phyloP scores from a whole-genome alignment of 1,284 basidiomycete genomes.

The Cryptococcus sp. region DNA sequence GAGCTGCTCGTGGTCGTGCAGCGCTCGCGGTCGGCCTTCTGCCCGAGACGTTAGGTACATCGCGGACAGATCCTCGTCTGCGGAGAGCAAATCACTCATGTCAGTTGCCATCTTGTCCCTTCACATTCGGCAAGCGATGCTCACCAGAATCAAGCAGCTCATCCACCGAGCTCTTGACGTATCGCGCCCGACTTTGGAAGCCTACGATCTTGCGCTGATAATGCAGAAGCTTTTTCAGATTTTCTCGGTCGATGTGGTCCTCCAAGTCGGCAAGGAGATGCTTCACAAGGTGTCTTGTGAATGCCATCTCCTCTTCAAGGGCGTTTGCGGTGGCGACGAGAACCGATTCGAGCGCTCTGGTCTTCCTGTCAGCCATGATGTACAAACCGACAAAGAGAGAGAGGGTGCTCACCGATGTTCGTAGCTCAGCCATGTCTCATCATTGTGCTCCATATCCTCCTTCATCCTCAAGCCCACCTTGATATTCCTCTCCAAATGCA shows the following conservation, averaged over 20 bases:
- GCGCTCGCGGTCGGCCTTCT: slow-evolving; percentile 57
- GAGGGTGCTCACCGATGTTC: slow-evolving; percentile 71
- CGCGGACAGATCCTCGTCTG: slow-evolving; percentile 86
- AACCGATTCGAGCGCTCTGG: slow-evolving; percentile 82
- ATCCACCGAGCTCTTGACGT: slow-evolving; percentile 85
- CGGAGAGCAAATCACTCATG: not conserved
- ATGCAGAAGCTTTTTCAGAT: slow-evolving; percentile 81
- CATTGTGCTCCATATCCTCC: slow-evolving; percentile 19
- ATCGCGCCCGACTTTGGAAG: slow-evolving; percentile 82
- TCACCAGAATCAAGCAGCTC: slow-evolving; percentile 84
- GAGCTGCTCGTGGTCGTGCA: slow-evolving; percentile 84
- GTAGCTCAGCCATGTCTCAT: slow-evolving; percentile 60
- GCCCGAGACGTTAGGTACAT: slow-evolving; percentile 87
- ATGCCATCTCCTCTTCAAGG: slow-evolving; percentile 88
- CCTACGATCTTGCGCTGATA: slow-evolving; percentile 80
- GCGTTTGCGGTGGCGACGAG: slow-evolving; percentile 82
- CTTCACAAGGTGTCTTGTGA: slow-evolving; percentile 76
- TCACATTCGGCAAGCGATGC: slow-evolving; percentile 8
- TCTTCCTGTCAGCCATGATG: not conserved
- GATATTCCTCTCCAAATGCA: slow-evolving; percentile 72
- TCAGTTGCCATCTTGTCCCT: not conserved
- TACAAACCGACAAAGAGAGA: not conserved
- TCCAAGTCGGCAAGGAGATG: slow-evolving; percentile 86
- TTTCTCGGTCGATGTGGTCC: slow-evolving; percentile 87
- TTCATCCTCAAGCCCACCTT: slow-evolving; percentile 27